phyloP scores from a whole-genome alignment of 495 filamentous ascomycete genomes.

The Baudoinia panamericana region DNA sequence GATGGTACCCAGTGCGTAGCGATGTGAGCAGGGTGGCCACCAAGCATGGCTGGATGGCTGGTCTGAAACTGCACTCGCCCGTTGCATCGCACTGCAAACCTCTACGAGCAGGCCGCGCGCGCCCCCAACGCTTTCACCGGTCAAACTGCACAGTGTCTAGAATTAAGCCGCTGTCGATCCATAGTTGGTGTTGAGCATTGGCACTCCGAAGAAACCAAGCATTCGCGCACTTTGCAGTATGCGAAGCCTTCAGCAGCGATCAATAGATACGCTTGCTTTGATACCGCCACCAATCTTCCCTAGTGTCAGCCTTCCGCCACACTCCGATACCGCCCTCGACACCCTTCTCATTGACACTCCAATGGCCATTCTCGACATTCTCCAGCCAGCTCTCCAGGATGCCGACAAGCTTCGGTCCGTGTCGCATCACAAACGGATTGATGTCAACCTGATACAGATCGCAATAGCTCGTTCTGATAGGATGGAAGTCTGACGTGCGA shows the following conservation, averaged over 20 bases:
- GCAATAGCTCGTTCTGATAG: constrained; percentile 6
- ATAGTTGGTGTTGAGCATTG: no score
- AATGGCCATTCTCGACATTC: constrained; percentile 15
- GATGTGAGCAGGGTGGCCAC: constrained; percentile 27
- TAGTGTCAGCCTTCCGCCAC: constrained; percentile 13
- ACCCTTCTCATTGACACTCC: constrained; percentile 14
- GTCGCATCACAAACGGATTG: constrained; percentile 15
- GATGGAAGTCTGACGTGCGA: constrained; percentile 9
- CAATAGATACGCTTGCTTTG: constrained; percentile 7
- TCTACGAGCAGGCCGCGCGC: no score
- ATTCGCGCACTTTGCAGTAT: no score
- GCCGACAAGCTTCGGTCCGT: constrained; percentile 12
- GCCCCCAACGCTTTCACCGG: no score
- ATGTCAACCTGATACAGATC: constrained; percentile 16
- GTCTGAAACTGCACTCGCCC: no score
- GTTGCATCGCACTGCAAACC: no score
- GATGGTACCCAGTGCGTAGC: constrained; percentile 21
- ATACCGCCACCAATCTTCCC: constrained; percentile 16
- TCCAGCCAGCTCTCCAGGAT: constrained; percentile 15
- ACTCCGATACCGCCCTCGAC: constrained; percentile 13
- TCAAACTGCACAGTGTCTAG: no score
- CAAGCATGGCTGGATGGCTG: no score
- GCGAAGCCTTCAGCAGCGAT: no score
- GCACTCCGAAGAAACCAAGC: no score
- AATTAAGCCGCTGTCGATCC: no score